Evolutionary conservation across 768 basidiomycete species (phyloP), one percentile per base, ranked within the genome.

Genomic region (Tylopilus plumbeoviolaceoides): DNA sequence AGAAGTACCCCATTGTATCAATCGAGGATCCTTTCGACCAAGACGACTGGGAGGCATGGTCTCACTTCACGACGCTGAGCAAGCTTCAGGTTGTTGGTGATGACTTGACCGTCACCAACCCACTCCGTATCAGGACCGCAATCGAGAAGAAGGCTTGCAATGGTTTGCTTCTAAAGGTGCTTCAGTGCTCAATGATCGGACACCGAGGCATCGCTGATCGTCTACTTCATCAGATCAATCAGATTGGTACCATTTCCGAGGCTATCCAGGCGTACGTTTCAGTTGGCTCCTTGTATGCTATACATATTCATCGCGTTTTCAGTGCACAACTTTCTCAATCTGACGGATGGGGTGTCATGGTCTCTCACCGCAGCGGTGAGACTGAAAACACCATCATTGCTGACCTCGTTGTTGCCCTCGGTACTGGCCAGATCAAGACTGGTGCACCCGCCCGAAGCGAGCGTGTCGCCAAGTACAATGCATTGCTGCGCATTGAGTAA

Each of bases 121-220:
- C 93, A 39, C 73, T 85, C 57, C 87, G 97, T 56, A 98, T 99
- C 85, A 91, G 91, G 83, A 95, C 91, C 36, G 97, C 97, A 63
- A 97, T 98, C 59, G 91, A 98, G 78, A 97, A 95, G 85, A 98
- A 95, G 83, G 91, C 97, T 35, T 98, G 95, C 85, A 98, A 98
- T 67, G 97, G 92, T 69, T 82, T 99, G 38, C 82, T 99, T 57
- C 85, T 99, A 74, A 99, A 98, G 87, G 81, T 77, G 17, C 17
- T 43, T 15, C 6, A 33, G 20, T 25, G 7, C 27, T 35, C 11
- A 14, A 8, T 21, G 8, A n/a, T 47, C 8, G 9, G 10, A n/a
- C 5, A 7, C 10, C 17, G 0, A 40, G 17, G 12, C 28, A n/a
- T 54, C 3, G 1, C 33, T 65, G 36, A 63, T 21, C 5, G 15